phyloP scores from a whole-genome alignment of 495 filamentous ascomycete genomes.

The Lophiostoma macrostomum region DNA sequence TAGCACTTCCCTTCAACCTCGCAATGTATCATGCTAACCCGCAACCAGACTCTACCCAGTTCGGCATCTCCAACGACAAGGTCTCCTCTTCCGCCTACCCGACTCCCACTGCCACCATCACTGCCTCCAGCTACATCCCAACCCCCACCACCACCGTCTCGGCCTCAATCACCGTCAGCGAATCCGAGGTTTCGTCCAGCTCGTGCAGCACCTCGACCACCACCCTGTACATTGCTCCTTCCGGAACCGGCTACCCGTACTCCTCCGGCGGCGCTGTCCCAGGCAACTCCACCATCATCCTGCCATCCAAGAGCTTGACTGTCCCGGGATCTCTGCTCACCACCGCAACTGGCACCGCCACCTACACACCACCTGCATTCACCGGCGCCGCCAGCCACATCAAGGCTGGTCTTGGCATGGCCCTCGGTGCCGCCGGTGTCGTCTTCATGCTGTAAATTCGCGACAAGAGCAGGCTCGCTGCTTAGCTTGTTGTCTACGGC shows the following conservation, averaged over 20 bases:
- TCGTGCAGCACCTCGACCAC: constrained; percentile 36
- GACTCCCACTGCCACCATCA: not conserved
- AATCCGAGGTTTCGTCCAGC: constrained; percentile 14
- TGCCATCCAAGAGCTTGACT: constrained; percentile 34
- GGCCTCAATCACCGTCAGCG: constrained; percentile 17
- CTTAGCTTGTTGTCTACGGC: too few species aligned
- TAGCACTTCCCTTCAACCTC: too few species aligned
- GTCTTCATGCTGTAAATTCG: constrained; percentile 28
- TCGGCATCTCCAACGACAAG: constrained; percentile 55
- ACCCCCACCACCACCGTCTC: constrained; percentile 20
- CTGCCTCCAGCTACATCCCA: constrained; percentile 9
- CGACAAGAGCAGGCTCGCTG: not conserved
- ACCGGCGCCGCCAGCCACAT: constrained; percentile 10
- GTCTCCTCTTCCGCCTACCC: constrained; percentile 6
- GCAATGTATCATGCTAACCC: too few species aligned
- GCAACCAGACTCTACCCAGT: constrained; percentile 66
- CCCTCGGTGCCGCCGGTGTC: constrained; percentile 45
- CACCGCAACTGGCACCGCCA: constrained; percentile 15
- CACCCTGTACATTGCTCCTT: constrained; percentile 18
- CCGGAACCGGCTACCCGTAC: constrained; percentile 15
- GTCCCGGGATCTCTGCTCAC: constrained; percentile 36
- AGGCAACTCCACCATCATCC: constrained; percentile 33
- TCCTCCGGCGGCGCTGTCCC: too few species aligned
- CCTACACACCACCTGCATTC: constrained; percentile 4
- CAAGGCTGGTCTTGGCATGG: constrained; percentile 46